Evolutionary conservation across 2,329 filamentous ascomycete species (phyloP).

Genomic region (Colletotrichum acutatum): DNA sequence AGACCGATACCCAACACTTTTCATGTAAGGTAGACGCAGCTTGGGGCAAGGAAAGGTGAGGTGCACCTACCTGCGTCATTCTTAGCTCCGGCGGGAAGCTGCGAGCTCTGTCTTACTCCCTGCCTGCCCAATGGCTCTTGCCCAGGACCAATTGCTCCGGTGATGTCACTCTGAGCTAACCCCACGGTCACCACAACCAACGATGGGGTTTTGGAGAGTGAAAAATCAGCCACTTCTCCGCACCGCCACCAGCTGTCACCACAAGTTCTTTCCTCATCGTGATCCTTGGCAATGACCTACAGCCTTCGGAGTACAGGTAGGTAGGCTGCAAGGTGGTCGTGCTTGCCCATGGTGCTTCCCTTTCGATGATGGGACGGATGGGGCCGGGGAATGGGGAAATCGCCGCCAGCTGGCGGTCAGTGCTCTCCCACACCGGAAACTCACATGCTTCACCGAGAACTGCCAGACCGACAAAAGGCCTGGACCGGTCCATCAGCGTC

Average conservation of each 20-base stretch:
- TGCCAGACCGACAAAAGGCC: neutral
- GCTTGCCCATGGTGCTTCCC: neutral
- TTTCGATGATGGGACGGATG: conserved; percentile 14
- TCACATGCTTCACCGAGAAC: conserved; percentile 20
- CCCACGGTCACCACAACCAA: neutral
- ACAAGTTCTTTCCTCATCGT: neutral
- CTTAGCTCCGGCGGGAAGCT: conserved; percentile 7
- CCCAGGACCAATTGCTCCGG: conserved; percentile 37
- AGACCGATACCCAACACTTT: neutral
- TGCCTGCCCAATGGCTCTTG: neutral
- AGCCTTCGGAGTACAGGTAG: neutral
- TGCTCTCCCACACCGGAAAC: neutral
- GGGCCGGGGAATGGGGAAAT: conserved; percentile 13
- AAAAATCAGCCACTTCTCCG: conserved; percentile 15
- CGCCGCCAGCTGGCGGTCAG: conserved; percentile 15
- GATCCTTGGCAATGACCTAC: conserved; percentile 4
- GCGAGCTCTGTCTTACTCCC: neutral
- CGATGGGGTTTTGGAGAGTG: neutral
- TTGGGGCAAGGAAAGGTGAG: no score
- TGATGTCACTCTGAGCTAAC: conserved; percentile 37
- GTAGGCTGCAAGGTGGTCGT: neutral
- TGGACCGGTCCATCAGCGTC: conserved; percentile 26
- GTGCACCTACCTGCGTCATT: neutral
- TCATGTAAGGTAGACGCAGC: neutral
- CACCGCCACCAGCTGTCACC: conserved; percentile 22